Conservation (phyloP, 108 stramenopile genomes). For the Bacterosira constricta region DNA sequence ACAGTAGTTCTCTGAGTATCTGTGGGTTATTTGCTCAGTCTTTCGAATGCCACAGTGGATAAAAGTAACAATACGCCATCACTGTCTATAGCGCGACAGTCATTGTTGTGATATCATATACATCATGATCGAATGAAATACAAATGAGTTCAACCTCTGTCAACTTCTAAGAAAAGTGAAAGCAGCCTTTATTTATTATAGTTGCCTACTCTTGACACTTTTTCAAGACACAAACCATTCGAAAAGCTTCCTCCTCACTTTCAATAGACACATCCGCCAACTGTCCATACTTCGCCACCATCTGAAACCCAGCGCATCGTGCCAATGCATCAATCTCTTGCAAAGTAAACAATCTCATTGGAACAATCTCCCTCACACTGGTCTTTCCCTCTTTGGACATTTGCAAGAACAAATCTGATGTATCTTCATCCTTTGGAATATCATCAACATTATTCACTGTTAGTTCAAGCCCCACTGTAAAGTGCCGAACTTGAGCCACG, state of each 20-base stretch:
- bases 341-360: constrained; percentile 78
- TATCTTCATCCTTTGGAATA: constrained; percentile 21
- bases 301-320: constrained; percentile 60
- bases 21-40: too few relatives aligned
- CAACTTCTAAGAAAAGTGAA: too few relatives aligned
- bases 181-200: too few relatives aligned
- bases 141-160: too few relatives aligned
- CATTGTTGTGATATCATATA: too few relatives aligned
- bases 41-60: too few relatives aligned
- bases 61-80: too few relatives aligned
- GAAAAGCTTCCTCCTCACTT: constrained; percentile 76
- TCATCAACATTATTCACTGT: constrained; percentile 39
- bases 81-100: too few relatives aligned
- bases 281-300: constrained; percentile 77
- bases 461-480: constrained; percentile 74
- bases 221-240: constrained; percentile 78
- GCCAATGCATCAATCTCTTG: constrained; percentile 85
- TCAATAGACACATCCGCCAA: constrained; percentile 72
- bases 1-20: too few relatives aligned
- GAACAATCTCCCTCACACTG: constrained; percentile 71
- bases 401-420: constrained; percentile 3
- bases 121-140: too few relatives aligned
- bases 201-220: too few relatives aligned
- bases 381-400: constrained; percentile 26
- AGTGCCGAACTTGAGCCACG: constrained; percentile 72